Base-by-base conservation (phyloP, 371 early-diverging fungal genomes). In the Circinella umbellata region DNA sequence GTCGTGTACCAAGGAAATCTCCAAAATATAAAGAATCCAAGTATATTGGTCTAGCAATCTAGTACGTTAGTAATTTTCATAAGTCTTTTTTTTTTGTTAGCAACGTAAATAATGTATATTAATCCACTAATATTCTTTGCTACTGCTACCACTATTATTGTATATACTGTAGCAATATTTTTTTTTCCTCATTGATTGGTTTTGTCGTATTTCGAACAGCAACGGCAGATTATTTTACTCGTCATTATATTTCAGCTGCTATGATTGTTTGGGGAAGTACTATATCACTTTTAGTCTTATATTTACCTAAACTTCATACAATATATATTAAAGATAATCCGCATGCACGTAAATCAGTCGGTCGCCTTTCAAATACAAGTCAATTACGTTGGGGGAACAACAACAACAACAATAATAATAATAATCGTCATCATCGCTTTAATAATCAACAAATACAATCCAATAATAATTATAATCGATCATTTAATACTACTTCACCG, bases 251-350 rank as follows among this genome's bases (percentile, higher is more conserved):
- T 4, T 82, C 84, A 0, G 84, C 84, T 0, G 79, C 84, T 0
- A 82, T 86, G 63, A 80, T 88, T 47, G 82, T 88, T 0, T 88
- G 87, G 77, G 87, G 85, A 3, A 85, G 81, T 3, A 85, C 86
- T 0, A 80, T 88, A 54, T 86, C 86, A 3, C 63, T 88, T 42
- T 71, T 85, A 62, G 76, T 80, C 4, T 48, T 88, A 7, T 88
- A 86, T 63, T 46, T 87, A 20, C 89, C 89, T 1, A 88, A 87
- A 66, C 70, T 88, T n/a, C 81, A 79, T 67, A 57, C 64, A 1
- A 78, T 81, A 27, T 74, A 79, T 46, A 64, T 54, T 3, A 53
- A 54, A 10, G 47, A 55, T 4, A 63, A 46, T 35, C 18, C 49
- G 35, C n/a, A 46, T 35, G 35, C 49, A 38, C n/a, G 75, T 3